Evolutionary conservation across 352 stramenopile genomes (phyloP).

Genomic region (Pythium dissimile): DNA sequence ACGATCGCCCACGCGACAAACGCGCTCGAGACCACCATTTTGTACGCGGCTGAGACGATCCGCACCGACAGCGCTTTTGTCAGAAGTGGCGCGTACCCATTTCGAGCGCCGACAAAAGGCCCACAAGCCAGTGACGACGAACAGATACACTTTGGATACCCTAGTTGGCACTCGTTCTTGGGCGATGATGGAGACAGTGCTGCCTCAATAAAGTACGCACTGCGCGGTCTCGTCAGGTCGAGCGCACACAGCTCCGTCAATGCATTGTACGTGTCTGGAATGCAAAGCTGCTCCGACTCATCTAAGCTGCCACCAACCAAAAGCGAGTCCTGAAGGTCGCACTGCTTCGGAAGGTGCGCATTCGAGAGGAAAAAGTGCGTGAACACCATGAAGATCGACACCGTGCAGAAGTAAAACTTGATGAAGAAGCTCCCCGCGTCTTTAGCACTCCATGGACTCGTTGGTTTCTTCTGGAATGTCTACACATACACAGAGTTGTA

Average conservation of each 20-base stretch:
- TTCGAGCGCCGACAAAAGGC: slow-evolving; percentile 39
- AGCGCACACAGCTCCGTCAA: slow-evolving; percentile 32
- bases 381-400: slow-evolving; percentile 57
- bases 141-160: slow-evolving; percentile 65
- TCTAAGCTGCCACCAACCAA: slow-evolving; percentile 5
- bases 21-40: slow-evolving; percentile 32
- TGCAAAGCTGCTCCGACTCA: slow-evolving; percentile 24
- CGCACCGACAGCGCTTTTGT: slow-evolving; percentile 25
- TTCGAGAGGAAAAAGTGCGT: slow-evolving; percentile 62
- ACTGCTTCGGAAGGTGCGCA: slow-evolving; percentile 47
- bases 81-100: slow-evolving; percentile 44
- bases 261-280: slow-evolving; percentile 26
- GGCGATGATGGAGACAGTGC: background rate
- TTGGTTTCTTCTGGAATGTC: slow-evolving; percentile 71
- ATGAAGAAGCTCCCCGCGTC: slow-evolving; percentile 83
- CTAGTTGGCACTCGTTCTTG: slow-evolving; percentile 28
- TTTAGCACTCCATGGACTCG: slow-evolving; percentile 66
- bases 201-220: slow-evolving; percentile 35
- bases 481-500: slow-evolving; percentile 6
- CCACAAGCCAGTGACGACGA: slow-evolving; percentile 42
- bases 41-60: slow-evolving; percentile 32
- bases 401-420: slow-evolving; percentile 83
- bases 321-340: slow-evolving; percentile 44
- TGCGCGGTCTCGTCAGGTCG: slow-evolving; percentile 27
- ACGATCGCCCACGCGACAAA: slow-evolving; percentile 40